Percentiles rank a stretch among this genome's conserved stretches.
Conservation (phyloP, 371 early-diverging fungal species). For the Mortierella polycephala region DNA sequence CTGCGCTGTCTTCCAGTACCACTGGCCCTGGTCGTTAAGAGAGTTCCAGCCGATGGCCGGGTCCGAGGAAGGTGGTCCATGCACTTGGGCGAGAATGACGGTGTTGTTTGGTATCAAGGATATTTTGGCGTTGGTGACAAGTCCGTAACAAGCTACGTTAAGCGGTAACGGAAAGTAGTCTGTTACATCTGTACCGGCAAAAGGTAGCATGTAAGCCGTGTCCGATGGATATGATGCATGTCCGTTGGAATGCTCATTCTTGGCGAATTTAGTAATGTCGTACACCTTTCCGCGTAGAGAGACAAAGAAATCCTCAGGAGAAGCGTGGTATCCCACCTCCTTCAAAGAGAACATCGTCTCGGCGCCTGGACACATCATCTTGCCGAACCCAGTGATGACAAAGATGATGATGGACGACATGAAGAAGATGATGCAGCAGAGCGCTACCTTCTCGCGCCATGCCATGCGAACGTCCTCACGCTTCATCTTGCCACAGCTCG, state of each 20-base stretch:
- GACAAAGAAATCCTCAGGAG: slow-evolving; percentile 63
- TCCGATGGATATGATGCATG: slow-evolving; percentile 58
- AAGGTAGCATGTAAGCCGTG: slow-evolving; percentile 66
- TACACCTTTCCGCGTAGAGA: slow-evolving; percentile 82
- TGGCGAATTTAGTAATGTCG: slow-evolving; percentile 76
- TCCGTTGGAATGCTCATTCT: slow-evolving; percentile 62
- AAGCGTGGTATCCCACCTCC: slow-evolving; percentile 62
- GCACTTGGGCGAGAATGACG: slow-evolving; percentile 30
- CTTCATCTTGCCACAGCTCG: slow-evolving; percentile 80
- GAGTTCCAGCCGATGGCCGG: slow-evolving; percentile 37
- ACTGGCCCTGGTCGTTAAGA: slow-evolving; percentile 40
- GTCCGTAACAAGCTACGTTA: slow-evolving; percentile 64
- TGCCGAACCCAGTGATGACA: slow-evolving; percentile 87
- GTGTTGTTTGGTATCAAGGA: slow-evolving; percentile 32
- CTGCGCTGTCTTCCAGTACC: slow-evolving; percentile 46
- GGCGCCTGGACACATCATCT: slow-evolving; percentile 88
- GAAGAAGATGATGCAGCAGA: slow-evolving; percentile 91
- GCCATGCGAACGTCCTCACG: slow-evolving; percentile 89
- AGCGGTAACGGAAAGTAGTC: slow-evolving; percentile 77
- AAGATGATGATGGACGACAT: slow-evolving; percentile 86
- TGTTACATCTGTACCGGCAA: slow-evolving; percentile 79
- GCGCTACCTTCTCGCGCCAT: slow-evolving; percentile 96
- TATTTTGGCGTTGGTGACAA: slow-evolving; percentile 55
- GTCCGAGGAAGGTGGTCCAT: slow-evolving; percentile 45
- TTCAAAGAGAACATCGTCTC: slow-evolving; percentile 58